Evolutionary conservation across 192 early-diverging fungal species (phyloP).

Genomic region (Rhizophagus clarus): DNA sequence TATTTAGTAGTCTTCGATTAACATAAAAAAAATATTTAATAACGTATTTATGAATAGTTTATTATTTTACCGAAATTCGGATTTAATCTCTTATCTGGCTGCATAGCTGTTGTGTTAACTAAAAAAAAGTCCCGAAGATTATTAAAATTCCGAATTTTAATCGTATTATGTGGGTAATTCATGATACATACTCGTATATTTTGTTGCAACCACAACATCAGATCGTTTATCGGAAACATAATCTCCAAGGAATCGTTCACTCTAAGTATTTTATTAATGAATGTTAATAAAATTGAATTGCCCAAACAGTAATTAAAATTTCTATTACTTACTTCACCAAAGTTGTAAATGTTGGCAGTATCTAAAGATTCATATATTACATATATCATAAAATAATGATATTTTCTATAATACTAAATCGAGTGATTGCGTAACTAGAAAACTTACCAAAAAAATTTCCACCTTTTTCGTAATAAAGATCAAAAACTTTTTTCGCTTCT

Average conservation of each 20-base stretch:
- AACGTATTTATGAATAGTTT: no score
- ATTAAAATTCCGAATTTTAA: background rate
- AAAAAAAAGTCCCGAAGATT: background rate
- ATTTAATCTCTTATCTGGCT: background rate
- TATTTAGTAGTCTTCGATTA: background rate
- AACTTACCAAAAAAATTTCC: conserved; percentile 41
- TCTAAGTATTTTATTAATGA: background rate
- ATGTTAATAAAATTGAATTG: background rate
- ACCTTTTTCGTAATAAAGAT: conserved; percentile 36
- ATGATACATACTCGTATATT: conserved; percentile 32
- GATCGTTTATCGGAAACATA: conserved; percentile 48
- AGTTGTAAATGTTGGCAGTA: background rate
- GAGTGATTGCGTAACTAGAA: background rate
- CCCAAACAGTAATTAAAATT: background rate
- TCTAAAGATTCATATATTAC: no score
- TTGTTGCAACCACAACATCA: conserved; percentile 52
- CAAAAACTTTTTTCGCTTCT: conserved; percentile 37
- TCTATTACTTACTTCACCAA: background rate
- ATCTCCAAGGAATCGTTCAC: conserved; percentile 48
- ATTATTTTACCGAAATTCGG: background rate
- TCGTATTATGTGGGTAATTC: background rate
- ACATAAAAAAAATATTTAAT: no score
- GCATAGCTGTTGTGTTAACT: background rate
- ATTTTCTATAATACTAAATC: no score
- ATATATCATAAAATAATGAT: no score